Percentiles rank a stretch among this genome's conserved stretches.
These are phyloP conservation scores for Russula compacta DNA, from an alignment of 768 basidiomycete species.

Conservation along the genomic window DNA sequence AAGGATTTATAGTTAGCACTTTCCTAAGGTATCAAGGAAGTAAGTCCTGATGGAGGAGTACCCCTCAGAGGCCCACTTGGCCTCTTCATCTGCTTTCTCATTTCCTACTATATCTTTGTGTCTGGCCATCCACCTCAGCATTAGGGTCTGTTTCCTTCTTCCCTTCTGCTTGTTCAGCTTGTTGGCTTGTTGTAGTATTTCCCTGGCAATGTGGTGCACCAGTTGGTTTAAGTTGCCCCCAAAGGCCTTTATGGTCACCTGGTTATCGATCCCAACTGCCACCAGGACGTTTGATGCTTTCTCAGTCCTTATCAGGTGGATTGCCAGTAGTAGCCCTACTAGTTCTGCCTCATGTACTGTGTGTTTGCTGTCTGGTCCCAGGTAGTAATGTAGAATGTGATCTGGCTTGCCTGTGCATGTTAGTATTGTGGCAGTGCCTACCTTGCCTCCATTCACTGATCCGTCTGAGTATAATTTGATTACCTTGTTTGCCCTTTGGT, in stretches of 20 bases:
- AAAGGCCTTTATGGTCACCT: neutral
- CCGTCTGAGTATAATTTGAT: too few relatives aligned
- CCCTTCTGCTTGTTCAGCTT: neutral
- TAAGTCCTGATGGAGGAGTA: fast-evolving
- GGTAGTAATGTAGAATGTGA: neutral
- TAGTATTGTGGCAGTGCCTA: neutral
- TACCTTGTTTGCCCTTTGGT: too few relatives aligned
- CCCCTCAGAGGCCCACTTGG: neutral
- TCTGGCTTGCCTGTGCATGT: neutral
- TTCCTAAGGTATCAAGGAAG: neutral
- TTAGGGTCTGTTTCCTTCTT: too few relatives aligned
- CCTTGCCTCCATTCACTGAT: neutral
- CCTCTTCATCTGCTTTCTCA: neutral
- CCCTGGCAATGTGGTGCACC: neutral
- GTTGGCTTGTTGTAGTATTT: neutral
- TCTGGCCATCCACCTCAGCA: too few relatives aligned
- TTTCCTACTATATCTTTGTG: neutral
- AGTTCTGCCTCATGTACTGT: neutral
- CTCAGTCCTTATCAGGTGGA: neutral
- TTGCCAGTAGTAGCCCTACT: too few relatives aligned
- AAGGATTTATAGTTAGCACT: neutral
- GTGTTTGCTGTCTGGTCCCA: neutral
- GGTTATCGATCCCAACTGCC: neutral
- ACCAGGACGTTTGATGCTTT: neutral
- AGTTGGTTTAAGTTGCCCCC: neutral